Conservation (phyloP, 2,329 filamentous ascomycete genomes). For the Aspergillus phoenicis region DNA sequence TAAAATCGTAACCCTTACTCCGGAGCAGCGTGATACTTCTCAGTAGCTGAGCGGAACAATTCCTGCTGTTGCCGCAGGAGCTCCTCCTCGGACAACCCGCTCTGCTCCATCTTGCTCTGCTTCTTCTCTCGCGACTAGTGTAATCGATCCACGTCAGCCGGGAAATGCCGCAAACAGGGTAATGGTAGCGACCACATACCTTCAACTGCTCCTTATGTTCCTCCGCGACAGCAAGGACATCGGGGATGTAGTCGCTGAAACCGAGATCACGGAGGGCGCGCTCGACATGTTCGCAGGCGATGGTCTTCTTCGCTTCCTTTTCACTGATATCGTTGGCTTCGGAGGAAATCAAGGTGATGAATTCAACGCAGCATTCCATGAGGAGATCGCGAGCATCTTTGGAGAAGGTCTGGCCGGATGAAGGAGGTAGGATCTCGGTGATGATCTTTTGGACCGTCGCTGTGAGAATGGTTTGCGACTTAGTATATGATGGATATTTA, state of each 20-base stretch:
- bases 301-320: slow-evolving; percentile 98
- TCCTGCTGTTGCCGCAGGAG: slow-evolving; percentile 86
- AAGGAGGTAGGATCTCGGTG: slow-evolving; percentile 81
- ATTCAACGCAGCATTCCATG: slow-evolving; percentile 98
- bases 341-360: slow-evolving; percentile 97
- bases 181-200: slow-evolving; percentile 54
- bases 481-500: slow-evolving; percentile 5
- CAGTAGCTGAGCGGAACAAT: slow-evolving; percentile 79
- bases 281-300: slow-evolving; percentile 96
- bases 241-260: slow-evolving; percentile 87
- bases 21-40: slow-evolving; percentile 65
- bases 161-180: neutral
- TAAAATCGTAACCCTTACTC: slow-evolving; percentile 28
- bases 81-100: slow-evolving; percentile 88
- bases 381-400: slow-evolving; percentile 94
- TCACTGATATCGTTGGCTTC: slow-evolving; percentile 99
- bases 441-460: slow-evolving; percentile 82
- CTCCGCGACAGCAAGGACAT: slow-evolving; percentile 81
- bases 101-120: slow-evolving; percentile 94
- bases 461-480: slow-evolving; percentile 31
- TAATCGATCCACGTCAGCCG: slow-evolving; percentile 8
- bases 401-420: slow-evolving; percentile 79
- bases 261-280: slow-evolving; percentile 90
- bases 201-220: slow-evolving; percentile 93
- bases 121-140: slow-evolving; percentile 88